These are phyloP conservation scores for Yarrowia deformans DNA, from an alignment of 805 yeast genomes.

Conservation along the genomic window DNA sequence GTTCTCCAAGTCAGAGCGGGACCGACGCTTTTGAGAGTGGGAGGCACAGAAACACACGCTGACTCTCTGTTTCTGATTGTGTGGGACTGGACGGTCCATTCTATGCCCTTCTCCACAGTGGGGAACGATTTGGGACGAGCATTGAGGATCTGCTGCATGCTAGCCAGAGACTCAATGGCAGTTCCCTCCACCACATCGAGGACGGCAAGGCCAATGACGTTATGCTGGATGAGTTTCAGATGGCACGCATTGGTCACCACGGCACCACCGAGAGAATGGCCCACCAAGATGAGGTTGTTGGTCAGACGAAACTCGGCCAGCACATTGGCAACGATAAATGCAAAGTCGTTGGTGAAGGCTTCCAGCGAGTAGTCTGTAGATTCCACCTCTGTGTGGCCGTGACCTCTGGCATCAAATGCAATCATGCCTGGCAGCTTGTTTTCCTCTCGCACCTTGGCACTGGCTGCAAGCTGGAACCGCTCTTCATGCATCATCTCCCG, in stretches of 20 bases:
- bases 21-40: constrained; percentile 54
- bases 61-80: constrained; percentile 64
- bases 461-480: constrained; percentile 19
- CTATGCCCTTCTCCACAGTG: constrained; percentile 65
- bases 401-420: constrained; percentile 84
- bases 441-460: constrained; percentile 41
- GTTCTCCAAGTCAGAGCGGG: constrained; percentile 64
- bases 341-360: constrained; percentile 65
- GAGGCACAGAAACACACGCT: constrained; percentile 82
- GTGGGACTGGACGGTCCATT: constrained; percentile 76
- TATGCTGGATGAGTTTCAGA: constrained; percentile 41
- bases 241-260: constrained; percentile 65
- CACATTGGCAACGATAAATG: constrained; percentile 54
- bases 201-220: constrained; percentile 67
- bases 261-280: constrained; percentile 95
- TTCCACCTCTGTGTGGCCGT: constrained; percentile 62
- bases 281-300: constrained; percentile 64
- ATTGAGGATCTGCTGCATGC: constrained; percentile 71
- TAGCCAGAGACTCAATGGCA: constrained; percentile 70
- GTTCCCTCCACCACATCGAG: constrained; percentile 95
- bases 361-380: constrained; percentile 56
- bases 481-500: constrained; percentile 44
- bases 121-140: constrained; percentile 69
- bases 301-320: constrained; percentile 41
- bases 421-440: constrained; percentile 64